Percentiles rank a stretch among this genome's conserved stretches.
Evolutionary conservation across 2,329 filamentous ascomycete genomes (phyloP).

Genomic region (Septoria linicola): DNA sequence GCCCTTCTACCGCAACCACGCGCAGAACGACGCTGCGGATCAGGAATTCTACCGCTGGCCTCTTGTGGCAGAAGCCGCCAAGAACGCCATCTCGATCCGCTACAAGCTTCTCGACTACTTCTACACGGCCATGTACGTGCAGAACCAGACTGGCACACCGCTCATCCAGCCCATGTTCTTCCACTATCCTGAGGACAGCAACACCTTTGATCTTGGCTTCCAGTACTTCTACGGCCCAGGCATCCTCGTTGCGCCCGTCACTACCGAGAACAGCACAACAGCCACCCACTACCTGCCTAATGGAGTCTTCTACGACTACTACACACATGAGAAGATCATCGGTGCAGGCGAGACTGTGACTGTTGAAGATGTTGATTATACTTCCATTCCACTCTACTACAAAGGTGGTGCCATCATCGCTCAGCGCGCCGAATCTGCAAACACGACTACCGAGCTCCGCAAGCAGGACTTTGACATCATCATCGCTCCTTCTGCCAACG

Average conservation of each 20-base stretch:
- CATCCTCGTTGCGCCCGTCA: slow-evolving; percentile 58
- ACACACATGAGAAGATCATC: slow-evolving; percentile 49
- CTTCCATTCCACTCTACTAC: slow-evolving; percentile 65
- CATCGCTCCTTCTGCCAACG: slow-evolving; percentile 63
- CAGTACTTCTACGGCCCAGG: slow-evolving; percentile 62
- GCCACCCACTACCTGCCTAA: slow-evolving; percentile 58
- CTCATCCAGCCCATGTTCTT: slow-evolving; percentile 71
- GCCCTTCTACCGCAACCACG: slow-evolving; percentile 76
- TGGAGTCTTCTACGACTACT: slow-evolving; percentile 62
- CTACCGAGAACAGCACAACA: slow-evolving; percentile 51
- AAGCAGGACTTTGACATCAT: slow-evolving; percentile 68
- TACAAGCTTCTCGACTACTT: slow-evolving; percentile 77
- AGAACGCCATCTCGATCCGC: slow-evolving; percentile 67
- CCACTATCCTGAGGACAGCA: slow-evolving; percentile 60
- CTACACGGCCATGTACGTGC: slow-evolving; percentile 67
- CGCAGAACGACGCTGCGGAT: slow-evolving; percentile 50
- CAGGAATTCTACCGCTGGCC: slow-evolving; percentile 76
- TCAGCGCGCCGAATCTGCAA: slow-evolving; percentile 54
- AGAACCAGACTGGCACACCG: slow-evolving; percentile 62
- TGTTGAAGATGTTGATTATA: slow-evolving; percentile 48
- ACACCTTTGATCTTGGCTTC: slow-evolving; percentile 53
- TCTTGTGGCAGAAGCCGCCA: slow-evolving; percentile 61
- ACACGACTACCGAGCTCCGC: slow-evolving; percentile 63
- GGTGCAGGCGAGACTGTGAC: slow-evolving; percentile 49
- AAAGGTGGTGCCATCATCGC: slow-evolving; percentile 66